These are phyloP conservation scores for Yarrowia galli DNA, from an alignment of 1,139 yeast species.

Conservation along the genomic window DNA sequence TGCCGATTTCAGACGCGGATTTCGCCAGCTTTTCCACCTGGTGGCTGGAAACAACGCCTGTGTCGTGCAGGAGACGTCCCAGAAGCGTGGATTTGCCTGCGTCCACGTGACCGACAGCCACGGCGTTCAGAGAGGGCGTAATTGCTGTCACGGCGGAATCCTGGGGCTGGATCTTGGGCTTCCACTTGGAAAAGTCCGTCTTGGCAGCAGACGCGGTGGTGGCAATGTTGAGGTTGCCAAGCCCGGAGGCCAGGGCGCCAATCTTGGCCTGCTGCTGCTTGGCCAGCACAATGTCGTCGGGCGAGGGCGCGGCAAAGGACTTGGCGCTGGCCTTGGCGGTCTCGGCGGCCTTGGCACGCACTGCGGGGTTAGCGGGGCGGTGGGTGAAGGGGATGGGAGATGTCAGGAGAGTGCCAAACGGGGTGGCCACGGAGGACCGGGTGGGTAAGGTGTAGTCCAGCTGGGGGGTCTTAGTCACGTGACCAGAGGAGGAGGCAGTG, in stretches of 20 bases:
- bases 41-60: slow-evolving; percentile 79
- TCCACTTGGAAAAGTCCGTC: slow-evolving; percentile 33
- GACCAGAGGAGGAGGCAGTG: no score
- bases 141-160: slow-evolving; percentile 5
- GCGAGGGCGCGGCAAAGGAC: slow-evolving; percentile 71
- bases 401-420: slow-evolving; percentile 13
- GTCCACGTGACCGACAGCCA: slow-evolving; percentile 86
- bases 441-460: slow-evolving; percentile 4
- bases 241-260: slow-evolving; percentile 39
- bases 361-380: slow-evolving; percentile 44
- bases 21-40: slow-evolving; percentile 77
- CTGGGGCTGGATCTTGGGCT: slow-evolving; percentile 20
- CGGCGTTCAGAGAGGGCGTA: slow-evolving; percentile 43
- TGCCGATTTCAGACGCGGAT: slow-evolving; percentile 84
- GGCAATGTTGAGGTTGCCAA: slow-evolving; percentile 5
- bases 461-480: not conserved
- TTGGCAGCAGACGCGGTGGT: not conserved
- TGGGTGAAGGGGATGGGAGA: slow-evolving; percentile 21
- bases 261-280: slow-evolving; percentile 59
- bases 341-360: slow-evolving; percentile 56
- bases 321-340: slow-evolving; percentile 51
- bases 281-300: slow-evolving; percentile 72
- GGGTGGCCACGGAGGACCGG: not conserved
- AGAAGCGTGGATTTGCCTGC: slow-evolving; percentile 96
- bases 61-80: slow-evolving; percentile 85